A percentile compares a stretch with the other conserved stretches of the same genome.
Conservation (phyloP, 108 stramenopile genomes). For the Skeletonema tropicum region DNA sequence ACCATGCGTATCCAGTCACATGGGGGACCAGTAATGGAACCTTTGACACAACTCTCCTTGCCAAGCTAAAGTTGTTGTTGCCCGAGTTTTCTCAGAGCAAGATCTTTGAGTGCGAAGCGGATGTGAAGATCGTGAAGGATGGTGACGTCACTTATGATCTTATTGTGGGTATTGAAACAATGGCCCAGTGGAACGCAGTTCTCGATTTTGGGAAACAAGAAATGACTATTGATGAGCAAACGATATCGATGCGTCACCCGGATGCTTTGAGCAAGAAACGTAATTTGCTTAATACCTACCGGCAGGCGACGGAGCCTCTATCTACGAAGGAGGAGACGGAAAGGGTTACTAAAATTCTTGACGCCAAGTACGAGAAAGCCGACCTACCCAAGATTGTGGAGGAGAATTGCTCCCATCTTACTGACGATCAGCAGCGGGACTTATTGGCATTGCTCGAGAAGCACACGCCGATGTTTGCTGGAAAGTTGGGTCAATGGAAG, state of each 20-base stretch:
- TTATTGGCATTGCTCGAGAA: background rate
- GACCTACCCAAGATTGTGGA: background rate
- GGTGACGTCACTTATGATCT: background rate
- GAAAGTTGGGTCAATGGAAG: too few species aligned
- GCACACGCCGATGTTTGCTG: too few species aligned
- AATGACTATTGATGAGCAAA: background rate
- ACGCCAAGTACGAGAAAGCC: background rate
- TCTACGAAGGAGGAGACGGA: background rate
- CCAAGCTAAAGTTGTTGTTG: too few species aligned
- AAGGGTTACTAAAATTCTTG: background rate
- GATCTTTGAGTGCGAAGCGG: too few species aligned
- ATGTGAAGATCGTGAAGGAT: background rate
- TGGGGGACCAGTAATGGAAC: too few species aligned
- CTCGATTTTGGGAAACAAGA: background rate
- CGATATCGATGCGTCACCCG: background rate
- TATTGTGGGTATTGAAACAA: background rate
- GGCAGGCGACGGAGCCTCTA: background rate
- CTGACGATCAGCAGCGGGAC: background rate
- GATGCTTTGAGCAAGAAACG: background rate
- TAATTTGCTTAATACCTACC: background rate
- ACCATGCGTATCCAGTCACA: too few species aligned
- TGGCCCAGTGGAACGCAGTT: background rate
- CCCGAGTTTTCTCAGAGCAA: too few species aligned
- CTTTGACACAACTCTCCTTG: too few species aligned
- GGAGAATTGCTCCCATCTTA: background rate